These are phyloP conservation scores for Hypoxylon sp. DNA, from an alignment of 2,329 filamentous ascomycete genomes.

Conservation along the genomic window DNA sequence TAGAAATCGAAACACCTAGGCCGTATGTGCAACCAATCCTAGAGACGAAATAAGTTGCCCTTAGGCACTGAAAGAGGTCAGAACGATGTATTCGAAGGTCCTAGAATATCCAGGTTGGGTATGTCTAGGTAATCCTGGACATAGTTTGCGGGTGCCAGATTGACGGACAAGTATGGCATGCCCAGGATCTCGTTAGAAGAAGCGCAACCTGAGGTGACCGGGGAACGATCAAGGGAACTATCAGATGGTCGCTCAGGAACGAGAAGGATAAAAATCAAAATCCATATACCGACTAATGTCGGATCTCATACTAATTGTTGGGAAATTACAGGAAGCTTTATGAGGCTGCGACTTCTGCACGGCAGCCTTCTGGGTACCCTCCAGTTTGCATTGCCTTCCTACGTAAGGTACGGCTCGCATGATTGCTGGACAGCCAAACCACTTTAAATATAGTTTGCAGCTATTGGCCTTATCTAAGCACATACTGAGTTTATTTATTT, in stretches of 20 bases:
- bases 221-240: background rate
- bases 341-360: background rate
- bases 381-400: no score
- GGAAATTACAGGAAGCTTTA: background rate
- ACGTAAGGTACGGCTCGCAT: no score
- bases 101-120: background rate
- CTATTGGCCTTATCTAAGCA: no score
- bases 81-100: background rate
- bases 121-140: background rate
- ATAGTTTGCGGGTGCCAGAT: background rate
- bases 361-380: no score
- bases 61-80: background rate
- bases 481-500: no score
- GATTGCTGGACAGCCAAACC: no score
- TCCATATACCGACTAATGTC: background rate
- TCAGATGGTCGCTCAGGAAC: background rate
- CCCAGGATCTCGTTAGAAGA: background rate
- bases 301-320: background rate
- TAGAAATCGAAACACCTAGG: background rate
- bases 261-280: background rate
- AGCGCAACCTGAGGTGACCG: background rate
- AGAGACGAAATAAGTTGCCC: background rate
- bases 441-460: no score
- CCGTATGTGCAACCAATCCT: background rate
- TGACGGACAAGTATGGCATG: background rate